Base-by-base conservation (phyloP, 768 basidiomycete genomes). In the Leucocoprinus leucothites region DNA sequence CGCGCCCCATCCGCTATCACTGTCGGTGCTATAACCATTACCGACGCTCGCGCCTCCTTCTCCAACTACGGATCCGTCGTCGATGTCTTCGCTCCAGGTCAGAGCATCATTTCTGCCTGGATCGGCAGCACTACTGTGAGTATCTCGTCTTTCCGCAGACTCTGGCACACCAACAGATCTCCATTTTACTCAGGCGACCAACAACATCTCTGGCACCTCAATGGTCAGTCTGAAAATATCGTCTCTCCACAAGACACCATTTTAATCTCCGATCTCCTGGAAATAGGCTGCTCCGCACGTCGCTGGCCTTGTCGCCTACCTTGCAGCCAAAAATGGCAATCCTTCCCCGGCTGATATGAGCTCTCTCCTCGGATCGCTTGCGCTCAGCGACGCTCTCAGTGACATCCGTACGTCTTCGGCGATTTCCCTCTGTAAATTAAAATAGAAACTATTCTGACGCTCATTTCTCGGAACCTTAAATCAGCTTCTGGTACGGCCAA, bases 231-330 rank as follows among this genome's bases (percentile, higher is more conserved):
- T 19, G 2, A 24, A n/a, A 6, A 14, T 9, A 5, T 14, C 38
- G 5, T 18, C 4, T 34, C 8, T 26, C 6, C 13, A 14, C 7
- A 19, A 14, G 43, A 46, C 0, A 24, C 19, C n/a, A n/a, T n/a
- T n/a, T n/a, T 24, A 9, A 31, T 25, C 9, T 40, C 18, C 42
- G 2, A 26, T 25, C n/a, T 24, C 3, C 9, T 38, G n/a, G 3
- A 8, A 46, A 16, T 36, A 59, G 58, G 63, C 66, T 4, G 60
- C 66, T 24, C 71, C 74, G 25, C 71, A 74, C 53, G 58, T 75
- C 48, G 64, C 73, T 24, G 75, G 75, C 16, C 61, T 75, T 35
- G 63, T 73, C 26, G 73, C 75, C 28, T 71, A 72, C 55, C 54
- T 74, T 35, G 65, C 75, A 48, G 57, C 53, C 24, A 51, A 64